Percentiles rank a stretch among this genome's conserved stretches.
Conservation (phyloP, 176 grass and related monocot genomes). For the Hordeum marinum region DNA sequence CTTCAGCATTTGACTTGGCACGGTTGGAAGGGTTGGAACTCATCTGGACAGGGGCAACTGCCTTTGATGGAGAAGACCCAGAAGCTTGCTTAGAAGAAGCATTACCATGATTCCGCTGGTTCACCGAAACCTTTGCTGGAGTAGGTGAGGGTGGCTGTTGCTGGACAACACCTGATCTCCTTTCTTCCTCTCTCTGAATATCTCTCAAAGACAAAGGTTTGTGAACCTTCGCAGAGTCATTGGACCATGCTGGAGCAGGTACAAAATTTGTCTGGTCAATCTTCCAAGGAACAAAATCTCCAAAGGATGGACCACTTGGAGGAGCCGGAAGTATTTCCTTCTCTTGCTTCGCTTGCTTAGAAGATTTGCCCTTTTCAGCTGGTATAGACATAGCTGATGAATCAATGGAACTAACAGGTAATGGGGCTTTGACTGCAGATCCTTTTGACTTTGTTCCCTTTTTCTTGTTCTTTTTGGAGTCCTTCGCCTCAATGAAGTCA, state of each 20-base stretch:
- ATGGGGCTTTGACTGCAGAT: conserved; percentile 46
- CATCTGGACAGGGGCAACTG: conserved; percentile 48
- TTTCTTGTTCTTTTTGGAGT: conserved; percentile 86
- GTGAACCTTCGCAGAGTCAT: conserved; percentile 62
- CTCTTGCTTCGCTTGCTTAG: conserved; percentile 52
- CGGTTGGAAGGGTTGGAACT: conserved; percentile 46
- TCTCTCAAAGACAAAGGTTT: conserved; percentile 76
- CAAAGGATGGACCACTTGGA: conserved; percentile 68
- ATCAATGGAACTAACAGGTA: conserved; percentile 48
- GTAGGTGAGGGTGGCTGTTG: conserved; percentile 39
- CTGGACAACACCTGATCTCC: conserved; percentile 41
- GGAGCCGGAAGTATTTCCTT: conserved; percentile 59
- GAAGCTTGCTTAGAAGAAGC: conserved; percentile 66
- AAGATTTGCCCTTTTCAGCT: conserved; percentile 50
- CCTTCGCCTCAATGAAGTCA: conserved; percentile 98
- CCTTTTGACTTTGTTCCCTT: conserved; percentile 75
- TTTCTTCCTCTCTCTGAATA: conserved; percentile 90
- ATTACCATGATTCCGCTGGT: conserved; percentile 48
- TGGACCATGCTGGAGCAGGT: conserved; percentile 79
- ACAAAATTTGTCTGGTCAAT: conserved; percentile 53
- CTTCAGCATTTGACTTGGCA: conserved; percentile 70
- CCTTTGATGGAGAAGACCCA: conserved; percentile 80
- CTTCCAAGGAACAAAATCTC: conserved; percentile 96
- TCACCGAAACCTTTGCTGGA: conserved; percentile 41
- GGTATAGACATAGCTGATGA: conserved; percentile 29